Base-by-base conservation (phyloP, 768 basidiomycete genomes). In the Suillus decipiens region DNA sequence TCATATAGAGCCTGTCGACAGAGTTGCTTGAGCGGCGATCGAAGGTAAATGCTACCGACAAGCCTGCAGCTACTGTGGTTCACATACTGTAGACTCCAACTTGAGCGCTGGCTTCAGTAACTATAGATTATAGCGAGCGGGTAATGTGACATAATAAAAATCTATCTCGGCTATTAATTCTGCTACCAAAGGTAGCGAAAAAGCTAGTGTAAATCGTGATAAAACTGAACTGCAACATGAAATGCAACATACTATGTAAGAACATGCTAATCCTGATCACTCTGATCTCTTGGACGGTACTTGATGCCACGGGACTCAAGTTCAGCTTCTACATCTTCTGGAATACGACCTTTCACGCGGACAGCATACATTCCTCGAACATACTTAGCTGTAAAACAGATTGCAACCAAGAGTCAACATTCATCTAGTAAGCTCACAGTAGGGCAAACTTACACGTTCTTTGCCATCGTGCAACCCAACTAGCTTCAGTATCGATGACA, bases 401-500 rank as follows among this genome's bases (percentile, higher is more conserved):
- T 34, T 66, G 57, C 28, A 14, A 62, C n/a, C 42, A 47, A 59
- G 56, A 47, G 57, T 50, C 47, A 59, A 36, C 31, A 50, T 59
- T 33, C 17, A 33, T 11, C 9, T 19, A 24, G 22, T 24, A 28
- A 28, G 36, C 22, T n/a, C 11, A 15, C 24, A 53, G 61, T 36
- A 47, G 61, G 22, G 60, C 54, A 14, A 37, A 82, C 89, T 66
- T 68, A 96, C 96, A 87, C 68, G 90, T 94, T 73, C 96, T 80
- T 76, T 99, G 96, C 95, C 96, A 99, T 68, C 92, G 85, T 8
- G 93, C 92, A 7, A 99, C 95, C 97, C 97, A 99, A 73, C 93
- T 95, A 55, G 84, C 83, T 68, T 92, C 88, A 2, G 96, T 90
- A 69, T 92, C 86, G 50, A 95, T 87, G 54, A 95, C 86, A 0